Base-by-base conservation (phyloP, 2,329 filamentous ascomycete species). In the Chaetomium strumarium region DNA sequence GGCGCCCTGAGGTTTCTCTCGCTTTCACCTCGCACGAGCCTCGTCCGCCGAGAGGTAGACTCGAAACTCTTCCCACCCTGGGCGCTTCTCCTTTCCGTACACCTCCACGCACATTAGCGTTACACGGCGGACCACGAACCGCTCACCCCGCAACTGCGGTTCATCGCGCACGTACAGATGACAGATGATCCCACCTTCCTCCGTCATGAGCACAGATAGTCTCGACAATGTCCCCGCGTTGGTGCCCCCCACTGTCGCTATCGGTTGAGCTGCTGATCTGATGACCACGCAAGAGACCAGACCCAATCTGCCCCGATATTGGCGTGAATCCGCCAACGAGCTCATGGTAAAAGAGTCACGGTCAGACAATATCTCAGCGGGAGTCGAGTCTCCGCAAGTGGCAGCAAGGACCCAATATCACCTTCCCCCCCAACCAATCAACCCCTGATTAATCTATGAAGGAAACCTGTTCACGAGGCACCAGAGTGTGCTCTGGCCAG, bases 221-320 rank as follows among this genome's bases (percentile, higher is more conserved):
- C 30, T 38, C 33, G 43, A 46, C 53, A 46, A 46, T 31, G n/a
- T 11, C 36, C 20, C 16, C n/a, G 41, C 36, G 17, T 52, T 49
- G 45, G 46, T 47, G 33, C 29, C 17, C 53, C 46, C 42, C 38
- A 58, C 51, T 58, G 57, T 52, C n/a, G 36, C 39, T 42, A 50
- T 16, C 36, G 36, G 16, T 37, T 44, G 55, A 43, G 46, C 55
- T 58, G 55, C 55, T 61, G 24, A n/a, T n/a, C n/a, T n/a, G n/a
- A n/a, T n/a, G 59, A 59, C 59, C 57, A 51, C 49, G 14, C 17
- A 39, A 13, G 46, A 51, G 33, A 55, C 58, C 52, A 58, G 51
- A 49, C 51, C 56, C 58, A 60, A 61, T 61, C 31, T 58, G 38
- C 40, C 24, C 30, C 52, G 52, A 61, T 59, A 59, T 54, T 61